Percentiles rank a stretch among this genome's conserved stretches.
Evolutionary conservation across 1,284 basidiomycete species (phyloP).

Genomic region (Inonotus hispidus): DNA sequence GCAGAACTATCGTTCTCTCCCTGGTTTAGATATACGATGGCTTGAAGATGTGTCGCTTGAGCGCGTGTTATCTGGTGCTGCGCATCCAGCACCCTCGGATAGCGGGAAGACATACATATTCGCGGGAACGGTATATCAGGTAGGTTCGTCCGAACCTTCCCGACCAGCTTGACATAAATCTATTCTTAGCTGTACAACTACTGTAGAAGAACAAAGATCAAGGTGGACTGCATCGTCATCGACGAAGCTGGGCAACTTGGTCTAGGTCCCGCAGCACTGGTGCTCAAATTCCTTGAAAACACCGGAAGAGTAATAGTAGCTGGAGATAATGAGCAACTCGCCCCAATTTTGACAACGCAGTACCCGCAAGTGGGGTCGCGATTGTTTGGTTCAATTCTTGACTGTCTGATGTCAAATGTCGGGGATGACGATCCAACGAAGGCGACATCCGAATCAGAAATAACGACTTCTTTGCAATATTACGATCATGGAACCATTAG

Average conservation of each 20-base stretch:
- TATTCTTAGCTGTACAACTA: conserved; percentile 38
- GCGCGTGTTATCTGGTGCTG: conserved; percentile 35
- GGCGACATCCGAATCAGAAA: neutral
- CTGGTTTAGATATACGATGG: conserved; percentile 34
- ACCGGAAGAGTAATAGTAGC: conserved; percentile 39
- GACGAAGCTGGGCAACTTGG: conserved; percentile 47
- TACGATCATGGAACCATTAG: conserved; percentile 18
- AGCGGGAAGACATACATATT: conserved; percentile 32
- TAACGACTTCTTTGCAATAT: neutral
- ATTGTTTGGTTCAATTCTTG: conserved; percentile 45
- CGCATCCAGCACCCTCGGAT: conserved; percentile 32
- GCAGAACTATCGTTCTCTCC: conserved; percentile 33
- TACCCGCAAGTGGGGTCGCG: conserved; percentile 36
- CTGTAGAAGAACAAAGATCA: conserved; percentile 33
- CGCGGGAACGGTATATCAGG: conserved; percentile 45
- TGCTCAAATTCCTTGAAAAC: conserved; percentile 35
- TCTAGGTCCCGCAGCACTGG: conserved; percentile 38
- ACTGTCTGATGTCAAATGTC: conserved; percentile 36
- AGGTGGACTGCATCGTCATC: conserved; percentile 39
- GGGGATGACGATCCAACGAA: conserved; percentile 16
- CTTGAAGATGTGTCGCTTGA: conserved; percentile 35
- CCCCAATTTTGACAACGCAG: conserved; percentile 40
- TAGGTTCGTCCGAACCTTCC: conserved; percentile 8
- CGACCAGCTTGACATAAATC: neutral
- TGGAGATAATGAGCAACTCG: conserved; percentile 46